Evolutionary conservation across 2,329 filamentous ascomycete genomes (phyloP), one percentile per base, ranked within the genome.

Genomic region (Ophiostoma quercus): DNA sequence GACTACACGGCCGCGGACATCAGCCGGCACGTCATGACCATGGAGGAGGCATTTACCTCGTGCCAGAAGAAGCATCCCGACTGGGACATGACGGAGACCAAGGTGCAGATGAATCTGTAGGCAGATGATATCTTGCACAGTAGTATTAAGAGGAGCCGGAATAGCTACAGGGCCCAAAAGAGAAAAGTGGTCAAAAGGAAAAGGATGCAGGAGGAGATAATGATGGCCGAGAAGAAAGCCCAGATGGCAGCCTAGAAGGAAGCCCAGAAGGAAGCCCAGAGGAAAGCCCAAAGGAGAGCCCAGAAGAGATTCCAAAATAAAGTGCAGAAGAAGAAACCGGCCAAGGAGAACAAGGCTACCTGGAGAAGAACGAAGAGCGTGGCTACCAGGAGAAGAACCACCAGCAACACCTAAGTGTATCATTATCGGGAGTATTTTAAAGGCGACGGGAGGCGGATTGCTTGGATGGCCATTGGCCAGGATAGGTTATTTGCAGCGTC

Each of bases 51-150:
- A 22, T 68, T 73, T 43, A 47, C 63, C 29, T 60, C 67, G 60
- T 73, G 71, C 69, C 72, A 73, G 39, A 72, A 72, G 68, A 73
- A 74, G 39, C 73, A 74, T 57, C 73, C 73, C 14, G 72, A 74
- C 69, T 73, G 72, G 72, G 41, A 32, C 19, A 71, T 74, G 22
- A 39, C 43, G 11, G 68, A 69, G 12, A 71, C 70, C 37, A 68
- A 67, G 25, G 71, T 71, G 22, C 57, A 65, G 25, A 19, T 72
- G 65, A 69, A 57, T n/a, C 32, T 72, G 37, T 72, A 65, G 60
- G 7, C 54, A 12, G 39, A 14, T 12, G 11, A 41, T 14, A 11
- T 34, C 34, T 34, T 34, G 8, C 34, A 5, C 8, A 34, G 34
- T 8, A 34, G 5, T 6, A 8, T 34, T 34, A 8, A 34, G 8